phyloP scores from a whole-genome alignment of 2,329 filamentous ascomycete species.

The Sporothrix curviconia region DNA sequence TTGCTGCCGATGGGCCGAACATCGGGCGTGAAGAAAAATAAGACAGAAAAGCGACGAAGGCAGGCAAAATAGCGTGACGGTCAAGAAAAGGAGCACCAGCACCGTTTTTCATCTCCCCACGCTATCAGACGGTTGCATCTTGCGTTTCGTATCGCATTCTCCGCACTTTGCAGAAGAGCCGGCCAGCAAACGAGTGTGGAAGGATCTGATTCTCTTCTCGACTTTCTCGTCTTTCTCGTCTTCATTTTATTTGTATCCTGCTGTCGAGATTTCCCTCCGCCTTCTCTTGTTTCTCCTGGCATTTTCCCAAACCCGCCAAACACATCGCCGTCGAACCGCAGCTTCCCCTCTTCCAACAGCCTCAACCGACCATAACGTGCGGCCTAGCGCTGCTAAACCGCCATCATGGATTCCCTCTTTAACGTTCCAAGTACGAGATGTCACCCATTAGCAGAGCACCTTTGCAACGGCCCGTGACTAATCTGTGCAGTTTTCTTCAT shows the following conservation, averaged over 20 bases:
- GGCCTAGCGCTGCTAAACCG: not conserved
- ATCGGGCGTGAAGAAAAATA: not conserved
- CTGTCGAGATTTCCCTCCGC: not conserved
- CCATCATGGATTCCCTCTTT: constrained; percentile 11
- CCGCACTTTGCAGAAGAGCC: not conserved
- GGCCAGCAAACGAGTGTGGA: not conserved
- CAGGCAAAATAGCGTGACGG: not conserved
- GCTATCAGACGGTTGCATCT: not conserved
- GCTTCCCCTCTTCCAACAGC: not conserved
- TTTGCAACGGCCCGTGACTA: not conserved
- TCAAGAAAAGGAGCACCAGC: not conserved
- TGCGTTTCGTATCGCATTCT: not conserved
- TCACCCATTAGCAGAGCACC: too few relatives aligned
- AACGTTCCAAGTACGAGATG: constrained; percentile 8
- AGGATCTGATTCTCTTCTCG: not conserved
- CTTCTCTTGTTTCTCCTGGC: not conserved
- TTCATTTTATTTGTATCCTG: not conserved
- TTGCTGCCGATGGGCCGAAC: not conserved
- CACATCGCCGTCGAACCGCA: not conserved
- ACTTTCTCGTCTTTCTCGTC: not conserved
- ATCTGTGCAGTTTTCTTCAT: constrained; percentile 70
- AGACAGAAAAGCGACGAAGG: not conserved
- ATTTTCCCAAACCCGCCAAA: not conserved
- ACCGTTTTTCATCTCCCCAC: constrained; percentile 5
- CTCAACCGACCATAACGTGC: not conserved